A percentile compares a stretch with the other conserved stretches of the same genome.
Conservation (phyloP, 169 alveolate genomes). For the Plasmodium cynomolgi region DNA sequence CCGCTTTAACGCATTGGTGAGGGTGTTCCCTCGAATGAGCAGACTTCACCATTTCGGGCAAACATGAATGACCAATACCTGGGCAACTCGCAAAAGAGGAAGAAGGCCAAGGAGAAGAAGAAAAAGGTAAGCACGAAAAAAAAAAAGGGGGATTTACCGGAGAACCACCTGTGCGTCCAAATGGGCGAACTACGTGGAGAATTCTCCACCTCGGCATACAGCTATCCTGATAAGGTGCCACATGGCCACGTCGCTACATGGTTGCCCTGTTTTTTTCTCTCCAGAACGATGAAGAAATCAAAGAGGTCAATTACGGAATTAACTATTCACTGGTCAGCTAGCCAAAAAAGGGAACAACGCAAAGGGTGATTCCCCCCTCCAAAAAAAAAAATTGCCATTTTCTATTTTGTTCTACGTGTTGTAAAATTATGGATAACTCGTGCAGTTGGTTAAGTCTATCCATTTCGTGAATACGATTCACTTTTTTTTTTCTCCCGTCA, state of each 20-base stretch:
- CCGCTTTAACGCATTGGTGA: background rate
- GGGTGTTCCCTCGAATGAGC: background rate
- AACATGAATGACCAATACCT: slow-evolving; percentile 29
- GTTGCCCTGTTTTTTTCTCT: background rate
- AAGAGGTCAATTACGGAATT: background rate
- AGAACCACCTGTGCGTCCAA: background rate
- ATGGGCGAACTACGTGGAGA: background rate
- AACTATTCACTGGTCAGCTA: background rate
- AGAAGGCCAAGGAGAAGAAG: slow-evolving; percentile 24
- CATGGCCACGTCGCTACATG: background rate
- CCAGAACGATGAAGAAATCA: background rate
- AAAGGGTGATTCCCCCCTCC: background rate
- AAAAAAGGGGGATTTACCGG: background rate
- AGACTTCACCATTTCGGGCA: background rate
- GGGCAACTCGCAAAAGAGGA: background rate
- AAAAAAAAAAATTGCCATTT: background rate
- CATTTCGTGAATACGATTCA: background rate
- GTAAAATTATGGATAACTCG: background rate
- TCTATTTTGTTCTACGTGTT: background rate
- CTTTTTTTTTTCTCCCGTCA: background rate
- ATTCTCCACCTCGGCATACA: background rate
- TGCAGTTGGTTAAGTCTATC: background rate
- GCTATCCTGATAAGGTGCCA: background rate
- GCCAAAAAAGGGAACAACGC: background rate
- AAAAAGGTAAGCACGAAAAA: background rate